Percentiles rank a stretch among this genome's conserved stretches.
Evolutionary conservation across 108 stramenopile species (phyloP).

Genomic region (Parietichytrium sp.): DNA sequence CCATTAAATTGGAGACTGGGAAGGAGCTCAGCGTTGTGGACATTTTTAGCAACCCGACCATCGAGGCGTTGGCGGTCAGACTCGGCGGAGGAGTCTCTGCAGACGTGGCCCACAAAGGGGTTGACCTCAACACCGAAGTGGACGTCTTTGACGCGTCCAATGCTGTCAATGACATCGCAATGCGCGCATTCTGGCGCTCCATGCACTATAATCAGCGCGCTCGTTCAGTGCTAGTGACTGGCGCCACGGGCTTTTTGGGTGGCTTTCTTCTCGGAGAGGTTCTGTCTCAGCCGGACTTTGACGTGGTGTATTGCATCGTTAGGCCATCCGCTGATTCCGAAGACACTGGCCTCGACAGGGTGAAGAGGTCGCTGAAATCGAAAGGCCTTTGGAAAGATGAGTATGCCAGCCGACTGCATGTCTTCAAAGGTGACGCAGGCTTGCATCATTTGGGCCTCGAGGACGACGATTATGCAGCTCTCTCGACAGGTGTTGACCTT

Average conservation of each 20-base stretch:
- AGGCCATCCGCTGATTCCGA: slow-evolving; percentile 58
- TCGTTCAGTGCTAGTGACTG: slow-evolving; percentile 69
- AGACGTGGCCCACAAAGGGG: slow-evolving; percentile 50
- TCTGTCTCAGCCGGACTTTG: slow-evolving; percentile 49
- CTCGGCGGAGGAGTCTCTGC: neutral
- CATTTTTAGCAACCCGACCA: slow-evolving; percentile 46
- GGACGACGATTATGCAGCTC: slow-evolving; percentile 59
- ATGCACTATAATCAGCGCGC: slow-evolving; percentile 39
- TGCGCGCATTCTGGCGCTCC: slow-evolving; percentile 40
- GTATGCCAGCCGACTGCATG: slow-evolving; percentile 29
- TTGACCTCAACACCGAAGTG: slow-evolving; percentile 49
- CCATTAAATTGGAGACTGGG: slow-evolving; percentile 37
- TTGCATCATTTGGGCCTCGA: slow-evolving; percentile 65
- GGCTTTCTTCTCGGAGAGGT: slow-evolving; percentile 67
- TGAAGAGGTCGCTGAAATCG: slow-evolving; percentile 50
- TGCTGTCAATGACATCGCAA: slow-evolving; percentile 31
- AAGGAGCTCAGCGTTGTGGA: slow-evolving; percentile 42
- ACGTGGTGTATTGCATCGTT: slow-evolving; percentile 68
- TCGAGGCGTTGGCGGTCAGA: slow-evolving; percentile 42
- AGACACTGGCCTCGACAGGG: slow-evolving; percentile 52
- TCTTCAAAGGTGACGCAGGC: slow-evolving; percentile 65
- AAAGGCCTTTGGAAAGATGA: neutral
- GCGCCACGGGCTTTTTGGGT: slow-evolving; percentile 73
- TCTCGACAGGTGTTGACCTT: slow-evolving; percentile 66
- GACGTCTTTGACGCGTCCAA: slow-evolving; percentile 45